These are phyloP conservation scores for Hypocreales sp. DNA, from an alignment of 2,329 filamentous ascomycete species.

Conservation along the genomic window DNA sequence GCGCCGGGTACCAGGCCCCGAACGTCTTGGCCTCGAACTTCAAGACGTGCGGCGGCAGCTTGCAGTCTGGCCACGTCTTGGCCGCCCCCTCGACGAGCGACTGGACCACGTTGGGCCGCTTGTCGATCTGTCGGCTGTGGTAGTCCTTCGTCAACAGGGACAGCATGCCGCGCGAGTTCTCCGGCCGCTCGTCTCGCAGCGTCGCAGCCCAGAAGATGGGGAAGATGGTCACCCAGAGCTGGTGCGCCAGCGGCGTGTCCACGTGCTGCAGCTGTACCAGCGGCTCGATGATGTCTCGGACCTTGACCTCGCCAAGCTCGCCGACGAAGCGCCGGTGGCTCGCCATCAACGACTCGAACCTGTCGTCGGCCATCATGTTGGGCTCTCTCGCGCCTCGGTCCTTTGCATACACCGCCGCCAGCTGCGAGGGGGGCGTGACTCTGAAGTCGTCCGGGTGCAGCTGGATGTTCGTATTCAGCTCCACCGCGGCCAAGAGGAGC, in stretches of 20 bases:
- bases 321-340: conserved; percentile 70
- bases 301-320: conserved; percentile 73
- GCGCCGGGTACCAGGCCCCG: conserved; percentile 92
- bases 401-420: conserved; percentile 59
- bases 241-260: conserved; percentile 65
- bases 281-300: conserved; percentile 79
- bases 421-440: conserved; percentile 54
- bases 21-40: conserved; percentile 92
- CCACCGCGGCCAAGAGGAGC: conserved; percentile 77
- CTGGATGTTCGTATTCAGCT: conserved; percentile 65
- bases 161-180: conserved; percentile 86
- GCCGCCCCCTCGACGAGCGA: conserved; percentile 80
- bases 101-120: conserved; percentile 88
- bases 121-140: conserved; percentile 85
- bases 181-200: conserved; percentile 71
- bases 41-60: conserved; percentile 87
- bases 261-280: conserved; percentile 85
- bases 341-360: conserved; percentile 64
- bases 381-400: conserved; percentile 56
- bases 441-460: conserved; percentile 76
- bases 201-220: conserved; percentile 88
- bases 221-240: conserved; percentile 84
- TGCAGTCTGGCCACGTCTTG: conserved; percentile 72
- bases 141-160: conserved; percentile 86
- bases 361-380: conserved; percentile 63